Evolutionary conservation across 2,329 filamentous ascomycete genomes (phyloP), one percentile per base, ranked within the genome.

Genomic region (Beauveria sp.): DNA sequence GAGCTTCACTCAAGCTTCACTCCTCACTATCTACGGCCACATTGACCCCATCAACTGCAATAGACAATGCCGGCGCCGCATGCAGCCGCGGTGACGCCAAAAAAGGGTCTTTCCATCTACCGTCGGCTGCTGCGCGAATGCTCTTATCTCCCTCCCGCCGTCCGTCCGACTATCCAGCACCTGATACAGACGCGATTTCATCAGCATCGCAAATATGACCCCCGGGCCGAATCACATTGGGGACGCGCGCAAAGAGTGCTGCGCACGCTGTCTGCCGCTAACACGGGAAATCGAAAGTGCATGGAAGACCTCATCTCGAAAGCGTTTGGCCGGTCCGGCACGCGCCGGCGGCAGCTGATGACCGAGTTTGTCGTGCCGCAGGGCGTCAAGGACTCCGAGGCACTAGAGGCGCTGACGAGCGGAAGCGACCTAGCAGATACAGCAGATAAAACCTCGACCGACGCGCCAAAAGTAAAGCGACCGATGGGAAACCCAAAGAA

Each of bases 51-150:
- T 31, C 24, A 8, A n/a, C 12, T 12, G 7, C 42, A 12, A 12
- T 42, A 28, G 10, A 54, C 31, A 24, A 63, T 63, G 61, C 42
- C 56, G 34, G 26, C 48, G 20, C 26, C 58, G 22, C 45, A 55
- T 40, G 28, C 42, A 24, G 31, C 22, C 42, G 12, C 43, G 5
- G 14, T 53, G n/a, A 18, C 46, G 38, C 40, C 49, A n/a, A 20
- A 48, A 51, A n/a, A 46, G 40, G 50, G 50, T 34, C 51, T 54
- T 7, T 61, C 43, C 20, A 61, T 85, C 52, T 88, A 85, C 70
- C 80, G 85, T 61, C 78, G 83, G 62, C 74, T 88, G 24, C 80
- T 88, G 42, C 83, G 85, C 63, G 83, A 87, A 73, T 75, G 78
- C 45, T 80, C 81, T 31, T 88, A 88, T 68, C 79, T 88, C 2